phyloP scores from a whole-genome alignment of 139 green algal genomes.

The Cymbomonas tetramitiformis region DNA sequence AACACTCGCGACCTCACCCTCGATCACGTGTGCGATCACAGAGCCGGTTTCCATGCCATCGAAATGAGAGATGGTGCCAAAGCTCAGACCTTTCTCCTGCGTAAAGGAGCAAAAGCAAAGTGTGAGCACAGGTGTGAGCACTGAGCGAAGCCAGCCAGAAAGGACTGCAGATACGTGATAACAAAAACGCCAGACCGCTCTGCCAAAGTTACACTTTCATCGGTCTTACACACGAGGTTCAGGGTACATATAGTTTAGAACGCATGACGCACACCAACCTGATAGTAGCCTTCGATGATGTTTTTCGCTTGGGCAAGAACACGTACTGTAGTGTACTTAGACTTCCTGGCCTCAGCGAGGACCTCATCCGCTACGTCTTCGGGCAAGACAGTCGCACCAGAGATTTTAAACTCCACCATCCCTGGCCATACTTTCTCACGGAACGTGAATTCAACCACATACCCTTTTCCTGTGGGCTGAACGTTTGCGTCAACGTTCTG shows the following conservation, averaged over 20 bases:
- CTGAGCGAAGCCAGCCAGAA: conserved; percentile 26
- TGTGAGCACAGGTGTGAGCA: background rate
- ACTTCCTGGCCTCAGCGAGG: background rate
- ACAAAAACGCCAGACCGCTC: no score
- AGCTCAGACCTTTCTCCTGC: conserved; percentile 11
- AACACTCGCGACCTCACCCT: conserved; percentile 39
- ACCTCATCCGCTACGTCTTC: conserved; percentile 26
- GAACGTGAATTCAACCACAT: conserved; percentile 42
- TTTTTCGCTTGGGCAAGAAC: conserved; percentile 30
- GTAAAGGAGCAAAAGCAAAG: background rate
- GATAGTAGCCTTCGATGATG: conserved; percentile 55
- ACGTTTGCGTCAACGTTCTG: conserved; percentile 45
- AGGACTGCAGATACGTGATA: no score
- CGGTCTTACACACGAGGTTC: no score
- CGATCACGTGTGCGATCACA: conserved; percentile 42
- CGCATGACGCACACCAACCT: no score
- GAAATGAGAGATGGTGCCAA: conserved; percentile 42
- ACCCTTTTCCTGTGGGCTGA: conserved; percentile 29
- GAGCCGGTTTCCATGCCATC: conserved; percentile 58
- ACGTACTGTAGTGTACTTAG: conserved; percentile 6
- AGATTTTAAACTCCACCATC: conserved; percentile 40
- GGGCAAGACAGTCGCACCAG: conserved; percentile 32
- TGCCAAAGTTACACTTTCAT: no score
- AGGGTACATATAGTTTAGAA: no score
- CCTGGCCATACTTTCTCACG: conserved; percentile 40